These are phyloP conservation scores for Ceratocystis harringtonii DNA, from an alignment of 2,329 filamentous ascomycete genomes.

Conservation along the genomic window DNA sequence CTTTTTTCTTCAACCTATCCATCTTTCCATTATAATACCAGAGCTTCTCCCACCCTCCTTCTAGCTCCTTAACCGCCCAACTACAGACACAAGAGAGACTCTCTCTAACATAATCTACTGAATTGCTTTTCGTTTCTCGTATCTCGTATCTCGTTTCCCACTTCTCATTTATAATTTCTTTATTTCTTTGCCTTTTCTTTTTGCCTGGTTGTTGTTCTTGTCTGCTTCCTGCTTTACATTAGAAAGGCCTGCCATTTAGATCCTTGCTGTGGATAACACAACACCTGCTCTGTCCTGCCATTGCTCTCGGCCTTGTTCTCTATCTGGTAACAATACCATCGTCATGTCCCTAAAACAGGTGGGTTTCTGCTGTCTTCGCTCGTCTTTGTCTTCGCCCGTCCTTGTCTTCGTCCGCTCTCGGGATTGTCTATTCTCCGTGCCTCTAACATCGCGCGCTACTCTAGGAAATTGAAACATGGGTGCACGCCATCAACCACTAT, in stretches of 20 bases:
- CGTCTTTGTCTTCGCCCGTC: background rate
- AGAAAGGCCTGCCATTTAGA: background rate
- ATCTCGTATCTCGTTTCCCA: too few species aligned
- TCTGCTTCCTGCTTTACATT: background rate
- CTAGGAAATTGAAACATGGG: slow-evolving; percentile 98
- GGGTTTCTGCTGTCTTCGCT: slow-evolving; percentile 20
- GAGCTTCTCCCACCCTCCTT: slow-evolving; percentile 6
- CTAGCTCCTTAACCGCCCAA: slow-evolving; percentile 4
- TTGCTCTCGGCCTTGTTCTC: background rate
- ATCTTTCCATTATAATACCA: slow-evolving; percentile 11
- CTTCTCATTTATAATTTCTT: slow-evolving; percentile 14
- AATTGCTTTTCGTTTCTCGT: background rate
- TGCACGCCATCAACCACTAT: slow-evolving; percentile 75
- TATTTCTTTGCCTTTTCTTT: background rate
- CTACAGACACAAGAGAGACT: background rate
- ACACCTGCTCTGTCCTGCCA: background rate
- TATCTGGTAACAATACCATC: slow-evolving; percentile 19
- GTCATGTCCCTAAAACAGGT: slow-evolving; percentile 49
- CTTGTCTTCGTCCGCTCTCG: background rate
- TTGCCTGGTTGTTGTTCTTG: background rate
- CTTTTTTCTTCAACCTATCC: background rate
- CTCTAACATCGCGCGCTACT: background rate
- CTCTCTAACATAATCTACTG: background rate
- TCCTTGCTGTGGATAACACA: background rate
- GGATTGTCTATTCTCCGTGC: too few species aligned